Conservation (phyloP, 345 rosid genomes). For the Anacardium occidentale region DNA sequence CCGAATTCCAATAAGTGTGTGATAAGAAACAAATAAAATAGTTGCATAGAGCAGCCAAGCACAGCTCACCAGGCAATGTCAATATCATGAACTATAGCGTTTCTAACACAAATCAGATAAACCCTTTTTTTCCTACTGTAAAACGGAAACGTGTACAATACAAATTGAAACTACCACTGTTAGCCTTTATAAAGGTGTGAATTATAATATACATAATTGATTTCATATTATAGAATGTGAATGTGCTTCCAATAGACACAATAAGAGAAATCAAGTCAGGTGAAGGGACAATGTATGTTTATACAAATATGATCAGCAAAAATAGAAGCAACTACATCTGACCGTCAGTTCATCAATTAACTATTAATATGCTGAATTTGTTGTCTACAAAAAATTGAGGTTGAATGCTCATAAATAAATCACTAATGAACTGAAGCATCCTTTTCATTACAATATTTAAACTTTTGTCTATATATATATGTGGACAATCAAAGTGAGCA, state of each 20-base stretch:
- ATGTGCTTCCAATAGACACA: too few relatives aligned
- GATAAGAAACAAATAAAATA: neutral
- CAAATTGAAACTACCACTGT: neutral
- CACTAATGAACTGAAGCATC: neutral
- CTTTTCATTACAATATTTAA: neutral
- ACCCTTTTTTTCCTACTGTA: neutral
- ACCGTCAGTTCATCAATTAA: neutral
- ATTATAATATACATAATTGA: neutral
- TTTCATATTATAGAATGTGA: too few relatives aligned
- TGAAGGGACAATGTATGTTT: too few relatives aligned
- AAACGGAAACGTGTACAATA: neutral
- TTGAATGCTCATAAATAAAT: neutral
- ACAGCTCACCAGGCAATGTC: neutral
- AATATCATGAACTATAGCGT: neutral
- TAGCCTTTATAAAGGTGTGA: neutral
- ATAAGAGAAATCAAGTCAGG: too few relatives aligned
- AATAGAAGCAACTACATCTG: neutral
- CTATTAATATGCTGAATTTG: too few relatives aligned
- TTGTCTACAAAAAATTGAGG: neutral
- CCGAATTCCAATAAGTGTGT: neutral
- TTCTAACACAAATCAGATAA: neutral
- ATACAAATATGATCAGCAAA: neutral
- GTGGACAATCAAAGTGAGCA: too few relatives aligned
- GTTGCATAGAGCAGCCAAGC: neutral
- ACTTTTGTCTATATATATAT: neutral